phyloP scores from a whole-genome alignment of 1,284 basidiomycete species.

The Naganishia sp. region DNA sequence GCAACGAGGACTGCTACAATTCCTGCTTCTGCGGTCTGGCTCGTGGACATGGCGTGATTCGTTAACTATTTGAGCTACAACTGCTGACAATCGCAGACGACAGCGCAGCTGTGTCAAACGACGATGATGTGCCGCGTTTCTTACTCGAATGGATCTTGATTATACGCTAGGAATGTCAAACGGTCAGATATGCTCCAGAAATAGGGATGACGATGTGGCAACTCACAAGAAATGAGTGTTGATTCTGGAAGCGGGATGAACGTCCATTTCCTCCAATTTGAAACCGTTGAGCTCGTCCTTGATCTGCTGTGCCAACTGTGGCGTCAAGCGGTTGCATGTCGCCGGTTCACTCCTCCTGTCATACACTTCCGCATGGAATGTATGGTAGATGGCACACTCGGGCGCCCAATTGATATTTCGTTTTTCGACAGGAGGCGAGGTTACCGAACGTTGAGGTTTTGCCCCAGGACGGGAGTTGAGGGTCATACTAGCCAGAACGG shows the following conservation, averaged over 20 bases:
- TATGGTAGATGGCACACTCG: slow-evolving; percentile 91
- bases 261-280: slow-evolving; percentile 98
- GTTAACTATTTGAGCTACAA: slow-evolving; percentile 4
- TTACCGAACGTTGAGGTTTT: slow-evolving; percentile 41
- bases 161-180: slow-evolving; percentile 6
- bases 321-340: slow-evolving; percentile 94
- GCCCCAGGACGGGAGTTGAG: slow-evolving; percentile 38
- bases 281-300: slow-evolving; percentile 95
- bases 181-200: neutral
- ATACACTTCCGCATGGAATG: slow-evolving; percentile 86
- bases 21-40: too few relatives aligned
- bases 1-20: too few relatives aligned
- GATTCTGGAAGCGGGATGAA: slow-evolving; percentile 81
- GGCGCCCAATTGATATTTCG: slow-evolving; percentile 84
- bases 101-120: slow-evolving; percentile 24
- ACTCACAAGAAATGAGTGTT: slow-evolving; percentile 66
- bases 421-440: slow-evolving; percentile 60
- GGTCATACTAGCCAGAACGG: slow-evolving; percentile 70
- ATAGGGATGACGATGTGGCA: neutral
- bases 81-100: neutral
- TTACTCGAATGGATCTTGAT: neutral
- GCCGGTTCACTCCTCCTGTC: slow-evolving; percentile 93
- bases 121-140: neutral
- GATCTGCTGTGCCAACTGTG: slow-evolving; percentile 88
- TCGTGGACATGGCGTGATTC: neutral